Conservation (phyloP, 495 filamentous ascomycete species). For the Penicillium crystallinum region DNA sequence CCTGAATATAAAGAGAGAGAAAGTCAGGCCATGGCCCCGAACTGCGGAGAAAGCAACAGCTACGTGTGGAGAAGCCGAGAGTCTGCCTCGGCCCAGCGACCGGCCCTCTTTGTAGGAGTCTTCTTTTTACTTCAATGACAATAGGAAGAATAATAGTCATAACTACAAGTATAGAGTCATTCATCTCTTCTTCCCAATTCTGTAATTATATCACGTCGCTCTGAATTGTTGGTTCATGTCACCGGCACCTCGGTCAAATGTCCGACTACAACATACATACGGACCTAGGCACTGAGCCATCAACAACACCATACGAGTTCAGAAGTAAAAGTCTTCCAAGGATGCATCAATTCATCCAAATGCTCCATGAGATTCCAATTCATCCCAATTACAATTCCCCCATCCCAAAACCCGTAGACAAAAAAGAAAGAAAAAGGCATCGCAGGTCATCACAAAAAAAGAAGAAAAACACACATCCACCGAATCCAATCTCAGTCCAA, state of each 20-base stretch:
- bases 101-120: too few species aligned
- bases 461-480: slow-evolving; percentile 5
- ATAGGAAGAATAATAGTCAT: too few species aligned
- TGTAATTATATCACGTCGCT: too few species aligned
- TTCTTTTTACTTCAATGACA: too few species aligned
- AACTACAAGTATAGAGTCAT: too few species aligned
- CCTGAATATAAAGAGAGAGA: slow-evolving; percentile 14
- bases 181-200: too few species aligned
- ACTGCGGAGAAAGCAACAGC: slow-evolving; percentile 25
- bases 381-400: slow-evolving; percentile 4
- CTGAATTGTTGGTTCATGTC: too few species aligned
- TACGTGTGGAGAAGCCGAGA: slow-evolving; percentile 26
- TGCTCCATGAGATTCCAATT: slow-evolving; percentile 8
- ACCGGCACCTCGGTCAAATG: too few species aligned
- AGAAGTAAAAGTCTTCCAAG: background rate
- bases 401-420: slow-evolving; percentile 8
- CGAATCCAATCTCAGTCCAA: background rate
- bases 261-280: too few species aligned
- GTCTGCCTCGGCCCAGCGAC: slow-evolving; percentile 25
- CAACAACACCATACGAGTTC: background rate
- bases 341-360: slow-evolving; percentile 2
- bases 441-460: slow-evolving; percentile 23
- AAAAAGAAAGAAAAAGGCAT: slow-evolving; percentile 20
- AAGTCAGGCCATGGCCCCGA: slow-evolving; percentile 9
- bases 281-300: too few species aligned